Base-by-base conservation (phyloP, 192 early-diverging fungal genomes). In the Phlyctochytrium bullatum region DNA sequence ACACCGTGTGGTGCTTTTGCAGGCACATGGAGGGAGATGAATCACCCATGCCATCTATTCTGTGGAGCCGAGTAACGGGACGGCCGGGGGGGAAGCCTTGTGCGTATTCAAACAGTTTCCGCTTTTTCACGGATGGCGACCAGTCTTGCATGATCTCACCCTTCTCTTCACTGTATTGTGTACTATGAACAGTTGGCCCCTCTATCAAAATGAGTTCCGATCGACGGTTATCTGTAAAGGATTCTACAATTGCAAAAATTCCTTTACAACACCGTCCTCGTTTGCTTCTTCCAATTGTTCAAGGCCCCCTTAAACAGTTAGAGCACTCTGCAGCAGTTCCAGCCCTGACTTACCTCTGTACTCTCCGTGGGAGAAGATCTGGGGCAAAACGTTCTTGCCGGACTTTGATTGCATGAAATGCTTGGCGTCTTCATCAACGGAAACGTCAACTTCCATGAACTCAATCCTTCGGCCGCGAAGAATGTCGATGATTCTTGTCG, bases 291-390 rank as follows among this genome's bases (percentile, higher is more conserved):
- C 79, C 31, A 78, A 65, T 32, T 77, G 64, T 23, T 71, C 73
- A n/a, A 34, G 61, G 53, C 54, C 65, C 64, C 65, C 53, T 31
- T 36, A 47, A 51, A 24, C 50, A 14, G n/a, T 58, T 33, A 25
- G 31, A 16, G 6, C 27, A 61, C 10, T 20, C 17, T 29, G 0
- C 16, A n/a, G 16, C 3, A 1, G 64, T 16, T 33, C 24, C 1
- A 2, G 35, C 33, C 34, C 4, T 61, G 35, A 14, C 60, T 72
- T 70, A 65, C 78, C 78, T 69, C 73, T 78, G 66, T 69, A 81
- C 30, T 78, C 73, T 58, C 79, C 79, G 54, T 81, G 70, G 16
- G 76, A 74, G 67, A 81, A 77, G 20, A 81, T 81, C 51, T 81
- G 79, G 24, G 79, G 79, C 25, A 81, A 36, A 1, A 63, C 47